Evolutionary conservation across 805 yeast genomes (phyloP).

Genomic region (Nakazawaea ambrosiae): DNA sequence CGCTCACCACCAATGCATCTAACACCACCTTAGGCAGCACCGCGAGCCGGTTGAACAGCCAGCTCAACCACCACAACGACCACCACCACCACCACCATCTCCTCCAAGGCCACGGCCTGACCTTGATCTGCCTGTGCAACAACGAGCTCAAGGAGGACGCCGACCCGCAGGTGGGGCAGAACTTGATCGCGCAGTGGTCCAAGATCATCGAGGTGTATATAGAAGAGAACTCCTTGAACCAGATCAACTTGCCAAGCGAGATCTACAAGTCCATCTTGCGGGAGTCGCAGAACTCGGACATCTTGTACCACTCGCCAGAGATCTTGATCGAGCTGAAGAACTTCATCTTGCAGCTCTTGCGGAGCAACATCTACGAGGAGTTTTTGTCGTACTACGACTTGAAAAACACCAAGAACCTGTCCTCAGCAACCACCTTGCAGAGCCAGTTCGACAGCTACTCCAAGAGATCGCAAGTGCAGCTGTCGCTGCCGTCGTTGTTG

Average conservation of each 20-base stretch:
- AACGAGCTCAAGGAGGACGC: slow-evolving; percentile 4
- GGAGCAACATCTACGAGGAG: slow-evolving; percentile 26
- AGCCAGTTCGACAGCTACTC: neutral
- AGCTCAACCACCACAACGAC: no score
- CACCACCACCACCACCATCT: no score
- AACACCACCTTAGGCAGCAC: no score
- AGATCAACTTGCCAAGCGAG: slow-evolving; percentile 40
- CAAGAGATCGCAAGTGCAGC: no score
- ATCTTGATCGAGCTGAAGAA: slow-evolving; percentile 24
- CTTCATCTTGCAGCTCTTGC: slow-evolving; percentile 22
- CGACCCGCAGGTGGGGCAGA: neutral
- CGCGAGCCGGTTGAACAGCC: no score
- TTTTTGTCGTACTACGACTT: slow-evolving; percentile 11
- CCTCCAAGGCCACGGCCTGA: no score
- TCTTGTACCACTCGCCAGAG: slow-evolving; percentile 26
- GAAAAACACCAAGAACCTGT: neutral
- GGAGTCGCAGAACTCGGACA: slow-evolving; percentile 18
- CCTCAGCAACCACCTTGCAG: neutral
- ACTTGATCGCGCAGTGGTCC: slow-evolving; percentile 7
- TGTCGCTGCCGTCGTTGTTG: no score
- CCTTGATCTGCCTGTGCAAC: slow-evolving; percentile 1
- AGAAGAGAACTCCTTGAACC: slow-evolving; percentile 33
- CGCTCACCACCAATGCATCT: no score
- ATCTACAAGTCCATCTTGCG: slow-evolving; percentile 23
- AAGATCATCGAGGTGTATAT: slow-evolving; percentile 33